These are phyloP conservation scores for Porphyrellus cyaneotinctus DNA, from an alignment of 768 basidiomycete genomes.

Conservation along the genomic window DNA sequence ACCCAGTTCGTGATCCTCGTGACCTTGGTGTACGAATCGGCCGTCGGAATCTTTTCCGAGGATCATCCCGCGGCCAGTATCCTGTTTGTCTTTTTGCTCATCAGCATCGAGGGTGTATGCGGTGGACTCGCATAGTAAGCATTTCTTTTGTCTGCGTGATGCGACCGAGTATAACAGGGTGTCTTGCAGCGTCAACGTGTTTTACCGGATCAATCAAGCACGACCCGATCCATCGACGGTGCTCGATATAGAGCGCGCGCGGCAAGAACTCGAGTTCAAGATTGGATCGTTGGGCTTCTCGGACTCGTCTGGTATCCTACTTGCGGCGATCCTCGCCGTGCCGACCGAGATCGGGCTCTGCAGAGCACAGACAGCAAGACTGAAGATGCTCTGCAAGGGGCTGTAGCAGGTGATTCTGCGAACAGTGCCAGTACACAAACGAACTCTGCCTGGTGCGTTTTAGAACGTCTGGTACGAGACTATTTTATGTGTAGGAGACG, in stretches of 20 bases:
- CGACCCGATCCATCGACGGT: slow-evolving; percentile 43
- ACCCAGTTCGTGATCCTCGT: slow-evolving; percentile 65
- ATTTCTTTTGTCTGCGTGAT: not conserved
- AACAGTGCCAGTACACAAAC: not conserved
- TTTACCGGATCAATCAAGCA: slow-evolving; percentile 79
- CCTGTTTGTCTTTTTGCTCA: slow-evolving; percentile 64
- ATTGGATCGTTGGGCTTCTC: slow-evolving; percentile 88
- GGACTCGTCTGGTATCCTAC: slow-evolving; percentile 68
- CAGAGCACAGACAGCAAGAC: slow-evolving; percentile 62
- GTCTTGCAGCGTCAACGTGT: slow-evolving; percentile 72
- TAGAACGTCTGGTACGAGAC: not conserved
- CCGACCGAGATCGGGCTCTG: slow-evolving; percentile 70
- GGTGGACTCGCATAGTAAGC: slow-evolving; percentile 89
- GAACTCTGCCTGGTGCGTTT: not conserved
- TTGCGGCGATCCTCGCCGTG: slow-evolving; percentile 38
- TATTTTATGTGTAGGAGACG: not conserved
- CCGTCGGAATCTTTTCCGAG: slow-evolving; percentile 57
- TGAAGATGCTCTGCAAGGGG: slow-evolving; percentile 65
- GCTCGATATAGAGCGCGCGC: slow-evolving; percentile 53
- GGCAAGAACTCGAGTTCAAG: slow-evolving; percentile 83
- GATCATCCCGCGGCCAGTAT: slow-evolving; percentile 47
- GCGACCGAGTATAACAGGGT: not conserved
- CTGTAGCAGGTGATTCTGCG: slow-evolving; percentile 45
- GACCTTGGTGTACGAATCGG: slow-evolving; percentile 61
- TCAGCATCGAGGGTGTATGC: slow-evolving; percentile 87